Evolutionary conservation across 2,329 filamentous ascomycete species (phyloP).

Genomic region (Elsinoe australis): DNA sequence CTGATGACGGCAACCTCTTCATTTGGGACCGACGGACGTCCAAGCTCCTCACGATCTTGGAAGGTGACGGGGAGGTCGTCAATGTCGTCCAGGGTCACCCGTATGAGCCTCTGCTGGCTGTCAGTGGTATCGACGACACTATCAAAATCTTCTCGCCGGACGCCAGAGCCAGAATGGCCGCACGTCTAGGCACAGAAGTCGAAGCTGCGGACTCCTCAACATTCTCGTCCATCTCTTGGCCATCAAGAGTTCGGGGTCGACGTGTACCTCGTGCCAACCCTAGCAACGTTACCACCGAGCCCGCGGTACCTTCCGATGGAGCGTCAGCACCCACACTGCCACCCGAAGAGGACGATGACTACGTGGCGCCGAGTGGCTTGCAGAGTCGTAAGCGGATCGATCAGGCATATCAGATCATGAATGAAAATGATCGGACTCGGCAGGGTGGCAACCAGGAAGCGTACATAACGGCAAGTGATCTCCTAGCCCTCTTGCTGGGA

Average conservation of each 20-base stretch:
- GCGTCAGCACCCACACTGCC: not conserved
- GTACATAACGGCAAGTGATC: constrained; percentile 42
- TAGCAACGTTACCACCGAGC: constrained; percentile 23
- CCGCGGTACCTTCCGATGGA: constrained; percentile 18
- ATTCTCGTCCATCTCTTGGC: constrained; percentile 36
- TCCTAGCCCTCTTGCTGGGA: constrained; percentile 16
- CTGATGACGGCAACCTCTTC: constrained; percentile 59
- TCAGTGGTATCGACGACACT: constrained; percentile 59
- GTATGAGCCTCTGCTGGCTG: constrained; percentile 59
- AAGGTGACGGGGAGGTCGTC: constrained; percentile 61
- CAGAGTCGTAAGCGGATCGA: constrained; percentile 52
- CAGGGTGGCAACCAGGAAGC: constrained; percentile 52
- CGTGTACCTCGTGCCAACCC: constrained; percentile 12
- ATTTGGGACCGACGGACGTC: constrained; percentile 60
- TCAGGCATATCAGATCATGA: constrained; percentile 53
- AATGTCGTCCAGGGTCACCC: constrained; percentile 63
- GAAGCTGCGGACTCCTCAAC: constrained; percentile 39
- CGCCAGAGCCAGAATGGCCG: constrained; percentile 48
- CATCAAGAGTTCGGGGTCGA: constrained; percentile 19
- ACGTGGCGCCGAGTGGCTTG: constrained; percentile 41
- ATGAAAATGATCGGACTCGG: constrained; percentile 54
- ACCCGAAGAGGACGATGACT: constrained; percentile 33
- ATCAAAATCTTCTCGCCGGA: constrained; percentile 63
- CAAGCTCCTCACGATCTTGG: constrained; percentile 55
- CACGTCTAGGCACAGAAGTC: constrained; percentile 52